A percentile compares a stretch with the other conserved stretches of the same genome.
Evolutionary conservation across 2,329 filamentous ascomycete species (phyloP).

Genomic region (Penicillium sp.): DNA sequence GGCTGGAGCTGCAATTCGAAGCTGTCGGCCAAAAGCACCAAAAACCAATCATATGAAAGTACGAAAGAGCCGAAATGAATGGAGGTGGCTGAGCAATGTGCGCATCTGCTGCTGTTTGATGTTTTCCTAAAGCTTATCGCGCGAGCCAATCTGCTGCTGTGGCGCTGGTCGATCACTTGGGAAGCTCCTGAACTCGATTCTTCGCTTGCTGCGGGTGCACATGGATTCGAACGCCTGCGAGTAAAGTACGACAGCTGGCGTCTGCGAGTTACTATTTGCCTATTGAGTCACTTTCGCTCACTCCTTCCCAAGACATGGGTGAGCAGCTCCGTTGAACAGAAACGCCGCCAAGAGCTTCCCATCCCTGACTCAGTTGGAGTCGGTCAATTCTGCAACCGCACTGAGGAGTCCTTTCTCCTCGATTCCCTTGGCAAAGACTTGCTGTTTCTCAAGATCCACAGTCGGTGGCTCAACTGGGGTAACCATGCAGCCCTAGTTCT

Average conservation of each 20-base stretch:
- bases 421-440: constrained; percentile 15
- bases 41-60: constrained; percentile 15
- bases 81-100: constrained; percentile 21
- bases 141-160: constrained; percentile 13
- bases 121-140: constrained; percentile 16
- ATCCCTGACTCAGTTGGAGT: constrained; percentile 1
- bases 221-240: neutral
- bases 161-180: constrained; percentile 7
- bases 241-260: neutral
- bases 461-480: neutral
- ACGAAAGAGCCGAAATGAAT: constrained; percentile 8
- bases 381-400: neutral
- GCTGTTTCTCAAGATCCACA: neutral
- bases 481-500: neutral
- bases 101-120: neutral
- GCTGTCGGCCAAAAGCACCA: neutral
- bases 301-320: neutral
- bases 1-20: constrained; percentile 15
- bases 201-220: neutral
- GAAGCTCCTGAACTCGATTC: neutral
- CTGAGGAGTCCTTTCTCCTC: constrained; percentile 28
- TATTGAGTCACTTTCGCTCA: neutral
- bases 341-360: no score
- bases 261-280: neutral
- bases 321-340: neutral